These are phyloP conservation scores for Endothia cerciana DNA, from an alignment of 2,329 filamentous ascomycete genomes.

Conservation along the genomic window DNA sequence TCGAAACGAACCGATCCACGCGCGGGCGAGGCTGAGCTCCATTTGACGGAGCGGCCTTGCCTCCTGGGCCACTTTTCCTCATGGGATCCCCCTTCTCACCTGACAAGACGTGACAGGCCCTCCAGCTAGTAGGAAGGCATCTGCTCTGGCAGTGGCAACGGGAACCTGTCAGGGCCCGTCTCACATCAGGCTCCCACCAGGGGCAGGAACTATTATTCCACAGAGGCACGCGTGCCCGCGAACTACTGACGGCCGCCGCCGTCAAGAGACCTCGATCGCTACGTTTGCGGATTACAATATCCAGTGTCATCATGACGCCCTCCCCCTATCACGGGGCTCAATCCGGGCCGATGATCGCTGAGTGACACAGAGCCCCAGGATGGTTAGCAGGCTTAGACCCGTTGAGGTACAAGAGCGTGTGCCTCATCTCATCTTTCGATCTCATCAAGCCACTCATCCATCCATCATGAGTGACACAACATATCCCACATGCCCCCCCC, in stretches of 20 bases:
- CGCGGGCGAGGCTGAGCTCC: not conserved
- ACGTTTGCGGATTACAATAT: not conserved
- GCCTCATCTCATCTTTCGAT: constrained; percentile 5
- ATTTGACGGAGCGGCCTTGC: not conserved
- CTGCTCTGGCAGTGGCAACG: not conserved
- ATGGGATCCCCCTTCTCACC: not conserved
- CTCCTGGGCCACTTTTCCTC: not conserved
- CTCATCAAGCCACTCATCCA: constrained; percentile 11
- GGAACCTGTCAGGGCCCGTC: not conserved
- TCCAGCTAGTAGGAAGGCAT: not conserved
- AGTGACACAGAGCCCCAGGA: constrained; percentile 4
- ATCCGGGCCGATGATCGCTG: not conserved
- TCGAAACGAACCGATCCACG: not conserved
- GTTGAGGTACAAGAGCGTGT: too few species aligned
- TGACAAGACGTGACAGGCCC: too few species aligned
- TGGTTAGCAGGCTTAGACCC: not conserved
- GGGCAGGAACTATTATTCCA: not conserved
- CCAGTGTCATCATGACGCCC: not conserved
- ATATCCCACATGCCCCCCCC: not conserved
- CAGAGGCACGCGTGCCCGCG: not conserved
- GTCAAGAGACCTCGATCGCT: too few species aligned
- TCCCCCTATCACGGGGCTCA: not conserved
- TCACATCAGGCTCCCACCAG: not conserved
- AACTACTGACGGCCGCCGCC: not conserved
- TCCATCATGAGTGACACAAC: not conserved